These are phyloP conservation scores for Blastobotrys chiropterorum DNA, from an alignment of 805 yeast genomes.

Conservation along the genomic window DNA sequence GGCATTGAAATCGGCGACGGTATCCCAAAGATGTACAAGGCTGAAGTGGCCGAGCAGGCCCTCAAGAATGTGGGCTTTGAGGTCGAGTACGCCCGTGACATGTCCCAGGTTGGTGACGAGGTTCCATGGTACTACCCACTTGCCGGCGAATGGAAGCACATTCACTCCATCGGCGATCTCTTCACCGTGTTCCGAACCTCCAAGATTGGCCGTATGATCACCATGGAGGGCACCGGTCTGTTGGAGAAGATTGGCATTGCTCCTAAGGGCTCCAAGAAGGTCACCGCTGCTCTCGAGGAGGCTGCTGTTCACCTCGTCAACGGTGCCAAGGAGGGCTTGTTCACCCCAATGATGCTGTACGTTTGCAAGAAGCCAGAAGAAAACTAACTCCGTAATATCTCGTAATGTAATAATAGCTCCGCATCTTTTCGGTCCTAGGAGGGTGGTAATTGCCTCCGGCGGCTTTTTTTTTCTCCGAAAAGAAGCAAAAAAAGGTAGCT, in stretches of 20 bases:
- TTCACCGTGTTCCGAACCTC: conserved; percentile 87
- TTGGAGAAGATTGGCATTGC: conserved; percentile 84
- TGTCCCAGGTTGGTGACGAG: conserved; percentile 75
- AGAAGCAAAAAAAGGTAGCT: too few species aligned
- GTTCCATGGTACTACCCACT: conserved; percentile 98
- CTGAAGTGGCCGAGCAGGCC: conserved; percentile 82
- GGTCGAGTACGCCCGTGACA: conserved; percentile 65
- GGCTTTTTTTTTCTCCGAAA: too few species aligned
- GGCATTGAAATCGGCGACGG: conserved; percentile 99
- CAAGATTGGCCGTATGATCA: conserved; percentile 73
- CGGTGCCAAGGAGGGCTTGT: conserved; percentile 84
- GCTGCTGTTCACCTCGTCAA: conserved; percentile 93
- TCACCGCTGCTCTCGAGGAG: conserved; percentile 88
- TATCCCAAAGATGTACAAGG: conserved; percentile 91
- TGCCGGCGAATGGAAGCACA: conserved; percentile 86
- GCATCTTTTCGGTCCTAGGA: too few species aligned
- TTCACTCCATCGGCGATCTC: conserved; percentile 71
- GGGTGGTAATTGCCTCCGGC: too few species aligned
- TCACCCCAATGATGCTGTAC: conserved; percentile 97
- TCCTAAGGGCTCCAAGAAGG: conserved; percentile 86
- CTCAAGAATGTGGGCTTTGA: conserved; percentile 83
- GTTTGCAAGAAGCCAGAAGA: conserved; percentile 72
- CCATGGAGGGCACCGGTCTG: conserved; percentile 72
- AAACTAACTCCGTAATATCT: too few species aligned
- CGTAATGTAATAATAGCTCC: not conserved